Evolutionary conservation across 164 flowering plant species (phyloP).

Genomic region (Taxillus chinensis): DNA sequence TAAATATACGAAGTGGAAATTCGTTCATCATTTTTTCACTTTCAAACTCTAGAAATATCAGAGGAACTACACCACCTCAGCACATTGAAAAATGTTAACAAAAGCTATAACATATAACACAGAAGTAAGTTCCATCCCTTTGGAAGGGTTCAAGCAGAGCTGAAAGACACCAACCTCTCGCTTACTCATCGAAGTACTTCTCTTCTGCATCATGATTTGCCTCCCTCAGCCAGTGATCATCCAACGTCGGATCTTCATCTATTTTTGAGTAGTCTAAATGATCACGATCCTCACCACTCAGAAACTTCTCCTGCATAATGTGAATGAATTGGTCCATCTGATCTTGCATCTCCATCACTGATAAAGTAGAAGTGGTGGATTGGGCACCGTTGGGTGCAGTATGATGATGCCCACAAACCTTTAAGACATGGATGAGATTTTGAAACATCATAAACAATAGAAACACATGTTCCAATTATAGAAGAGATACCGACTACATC

Average conservation of each 20-base stretch:
- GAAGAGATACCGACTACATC: too few relatives aligned
- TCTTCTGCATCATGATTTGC: slow-evolving; percentile 82
- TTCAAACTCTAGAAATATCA: too few relatives aligned
- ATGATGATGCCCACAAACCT: slow-evolving; percentile 19
- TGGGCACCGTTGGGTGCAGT: slow-evolving; percentile 7
- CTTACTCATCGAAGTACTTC: slow-evolving; percentile 66
- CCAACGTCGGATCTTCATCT: slow-evolving; percentile 71
- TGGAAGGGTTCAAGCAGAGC: too few relatives aligned
- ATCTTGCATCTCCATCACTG: slow-evolving; percentile 69
- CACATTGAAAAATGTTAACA: too few relatives aligned
- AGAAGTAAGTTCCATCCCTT: too few relatives aligned
- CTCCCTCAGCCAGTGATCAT: slow-evolving; percentile 89
- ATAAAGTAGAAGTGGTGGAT: slow-evolving; percentile 16
- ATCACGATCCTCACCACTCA: slow-evolving; percentile 74
- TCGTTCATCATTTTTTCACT: too few relatives aligned
- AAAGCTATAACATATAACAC: too few relatives aligned
- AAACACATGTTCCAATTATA: too few relatives aligned
- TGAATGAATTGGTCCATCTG: slow-evolving; percentile 77
- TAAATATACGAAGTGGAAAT: too few relatives aligned
- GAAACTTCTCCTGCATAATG: slow-evolving; percentile 85
- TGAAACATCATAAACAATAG: too few relatives aligned
- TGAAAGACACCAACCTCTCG: too few relatives aligned
- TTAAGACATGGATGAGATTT: background rate
- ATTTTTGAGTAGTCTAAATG: slow-evolving; percentile 80
- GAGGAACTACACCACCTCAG: too few relatives aligned